Base-by-base conservation (phyloP, 2,329 filamentous ascomycete genomes). In the Aspergillus sojae region DNA sequence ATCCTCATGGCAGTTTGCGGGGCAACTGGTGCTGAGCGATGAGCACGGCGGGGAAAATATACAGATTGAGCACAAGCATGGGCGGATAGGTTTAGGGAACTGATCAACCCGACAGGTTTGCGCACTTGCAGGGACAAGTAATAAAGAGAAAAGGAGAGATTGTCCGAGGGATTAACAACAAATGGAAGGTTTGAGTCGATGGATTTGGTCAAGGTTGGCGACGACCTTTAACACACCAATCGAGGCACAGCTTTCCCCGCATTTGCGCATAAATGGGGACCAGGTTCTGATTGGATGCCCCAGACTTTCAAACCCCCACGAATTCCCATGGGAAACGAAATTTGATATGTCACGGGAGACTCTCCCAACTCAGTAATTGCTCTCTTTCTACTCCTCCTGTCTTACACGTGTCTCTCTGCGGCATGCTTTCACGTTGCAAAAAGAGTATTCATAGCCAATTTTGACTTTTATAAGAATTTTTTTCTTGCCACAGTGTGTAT, bases 1-100 rank as follows among this genome's bases (percentile, higher is more conserved):
- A 75, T 73, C 68, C 74, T 72, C 74, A 75, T 75, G 62, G 64
- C 67, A 68, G 53, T 61, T 46, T 60, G 57, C 56, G 60, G 50
- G 60, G 64, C 52, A 54, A 30, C 41, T 30, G 57, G 41, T 57
- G 56, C 57, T 62, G 58, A 60, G 66, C 55, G 56, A 56, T 63
- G 46, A 60, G 64, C 62, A 52, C 60, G 57, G 60, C 60, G 61
- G 62, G 57, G 53, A 45, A 58, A n/a, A 36, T 34, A 48, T 32
- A 28, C 34, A 21, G 30, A 53, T 52, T 26, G 52, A 50, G 52
- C 54, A 59, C 57, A 57, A 55, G 62, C 63, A 67, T 67, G 55
- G 61, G 58, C 60, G 57, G 39, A 46, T 39, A 54, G 54, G 19
- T 45, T 57, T 30, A 14, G n/a, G 10, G 34, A 41, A 16, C 9